Percentiles rank a stretch among this genome's conserved stretches.
Conservation (phyloP, 148 eudicot genomes). For the Agrostemma githago region DNA sequence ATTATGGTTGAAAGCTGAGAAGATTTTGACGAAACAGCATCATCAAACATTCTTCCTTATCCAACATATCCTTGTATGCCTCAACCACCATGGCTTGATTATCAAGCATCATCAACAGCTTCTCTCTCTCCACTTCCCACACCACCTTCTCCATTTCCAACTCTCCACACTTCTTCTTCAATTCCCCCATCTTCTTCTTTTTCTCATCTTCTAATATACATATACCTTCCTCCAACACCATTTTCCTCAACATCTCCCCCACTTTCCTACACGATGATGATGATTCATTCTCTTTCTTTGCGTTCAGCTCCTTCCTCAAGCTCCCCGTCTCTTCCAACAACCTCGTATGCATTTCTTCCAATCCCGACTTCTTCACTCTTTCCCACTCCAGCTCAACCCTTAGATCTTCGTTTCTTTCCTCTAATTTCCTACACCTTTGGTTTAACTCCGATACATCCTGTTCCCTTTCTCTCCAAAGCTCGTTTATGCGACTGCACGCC, state of each 20-base stretch:
- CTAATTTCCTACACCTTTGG: background rate
- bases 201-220: background rate
- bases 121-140: background rate
- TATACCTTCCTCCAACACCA: no score
- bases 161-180: background rate
- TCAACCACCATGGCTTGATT: background rate
- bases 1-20: no score
- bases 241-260: background rate
- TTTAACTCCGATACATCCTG: background rate
- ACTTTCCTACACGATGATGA: background rate
- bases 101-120: background rate
- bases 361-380: background rate
- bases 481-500: background rate
- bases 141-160: background rate
- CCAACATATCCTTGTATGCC: slow-evolving; percentile 7
- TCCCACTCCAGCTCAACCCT: background rate
- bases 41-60: slow-evolving; percentile 12
- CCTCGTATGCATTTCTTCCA: background rate
- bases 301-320: background rate
- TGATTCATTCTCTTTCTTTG: background rate
- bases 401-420: background rate
- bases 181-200: background rate
- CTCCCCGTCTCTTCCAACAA: background rate
- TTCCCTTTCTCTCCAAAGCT: background rate
- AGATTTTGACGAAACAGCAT: background rate